These are phyloP conservation scores for Moniliophthora roreri DNA, from an alignment of 1,284 basidiomycete species.

Conservation along the genomic window DNA sequence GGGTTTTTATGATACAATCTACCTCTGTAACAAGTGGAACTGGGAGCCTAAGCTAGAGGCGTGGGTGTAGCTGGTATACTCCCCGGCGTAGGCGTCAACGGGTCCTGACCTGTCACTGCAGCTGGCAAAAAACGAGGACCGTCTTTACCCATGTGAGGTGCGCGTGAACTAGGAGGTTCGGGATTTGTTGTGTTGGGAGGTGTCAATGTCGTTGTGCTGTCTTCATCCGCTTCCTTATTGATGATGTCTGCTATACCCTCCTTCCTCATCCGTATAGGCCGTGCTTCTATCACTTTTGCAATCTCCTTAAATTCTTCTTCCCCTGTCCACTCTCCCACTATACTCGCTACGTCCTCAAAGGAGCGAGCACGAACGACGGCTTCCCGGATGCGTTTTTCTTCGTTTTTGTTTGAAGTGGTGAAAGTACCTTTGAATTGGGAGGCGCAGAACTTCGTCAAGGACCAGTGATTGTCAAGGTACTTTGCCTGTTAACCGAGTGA, in stretches of 20 bases:
- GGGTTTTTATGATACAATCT: no score
- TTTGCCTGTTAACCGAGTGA: conserved; percentile 39
- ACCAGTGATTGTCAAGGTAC: conserved; percentile 79
- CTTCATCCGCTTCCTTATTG: conserved; percentile 1
- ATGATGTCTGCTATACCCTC: neutral
- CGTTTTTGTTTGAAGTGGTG: conserved; percentile 52
- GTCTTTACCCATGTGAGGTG: conserved; percentile 36
- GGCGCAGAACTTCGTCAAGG: conserved; percentile 91
- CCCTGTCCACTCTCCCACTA: conserved; percentile 63
- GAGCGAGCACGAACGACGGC: conserved; percentile 62
- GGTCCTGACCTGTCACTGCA: conserved; percentile 38
- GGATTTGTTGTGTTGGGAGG: conserved; percentile 46
- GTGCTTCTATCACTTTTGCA: conserved; percentile 49
- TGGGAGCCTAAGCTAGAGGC: neutral
- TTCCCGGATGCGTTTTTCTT: conserved; percentile 58
- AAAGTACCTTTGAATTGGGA: conserved; percentile 73
- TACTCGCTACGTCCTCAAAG: conserved; percentile 58
- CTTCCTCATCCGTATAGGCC: conserved; percentile 27
- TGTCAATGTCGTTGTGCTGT: conserved; percentile 22
- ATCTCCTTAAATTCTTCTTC: conserved; percentile 62
- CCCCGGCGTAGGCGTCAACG: conserved; percentile 43
- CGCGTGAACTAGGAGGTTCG: conserved; percentile 41
- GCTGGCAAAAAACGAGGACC: conserved; percentile 29
- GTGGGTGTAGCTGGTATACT: neutral
- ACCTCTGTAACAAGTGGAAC: neutral